Conservation (phyloP, 2,329 filamentous ascomycete genomes). For the Parascedosporium putredinis region DNA sequence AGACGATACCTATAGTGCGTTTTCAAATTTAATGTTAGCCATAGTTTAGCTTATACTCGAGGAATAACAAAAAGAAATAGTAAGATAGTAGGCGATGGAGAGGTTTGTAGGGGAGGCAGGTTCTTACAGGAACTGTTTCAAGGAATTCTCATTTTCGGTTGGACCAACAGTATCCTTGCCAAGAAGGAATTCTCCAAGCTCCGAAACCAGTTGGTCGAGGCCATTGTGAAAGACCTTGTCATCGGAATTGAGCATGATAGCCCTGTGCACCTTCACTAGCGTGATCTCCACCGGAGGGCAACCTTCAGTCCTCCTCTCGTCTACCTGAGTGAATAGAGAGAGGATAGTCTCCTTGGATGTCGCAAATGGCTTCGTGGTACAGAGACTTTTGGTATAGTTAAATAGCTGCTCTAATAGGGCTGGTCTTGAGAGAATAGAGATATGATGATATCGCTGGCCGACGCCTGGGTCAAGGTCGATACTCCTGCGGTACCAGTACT, state of each 20-base stretch:
- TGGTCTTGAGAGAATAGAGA: slow-evolving; percentile 67
- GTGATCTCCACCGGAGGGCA: slow-evolving; percentile 38
- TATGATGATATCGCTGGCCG: slow-evolving; percentile 76
- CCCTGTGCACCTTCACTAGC: slow-evolving; percentile 54
- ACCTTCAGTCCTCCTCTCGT: slow-evolving; percentile 25
- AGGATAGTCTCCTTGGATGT: slow-evolving; percentile 61
- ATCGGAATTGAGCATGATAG: slow-evolving; percentile 26
- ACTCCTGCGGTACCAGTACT: slow-evolving; percentile 76
- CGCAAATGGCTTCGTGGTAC: slow-evolving; percentile 50
- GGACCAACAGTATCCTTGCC: slow-evolving; percentile 23
- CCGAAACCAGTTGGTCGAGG: no score
- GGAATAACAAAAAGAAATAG: background rate
- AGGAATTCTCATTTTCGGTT: background rate
- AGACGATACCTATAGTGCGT: background rate
- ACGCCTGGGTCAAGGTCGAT: slow-evolving; percentile 65
- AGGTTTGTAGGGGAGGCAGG: background rate
- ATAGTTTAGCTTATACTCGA: background rate
- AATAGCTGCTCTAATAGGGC: slow-evolving; percentile 62
- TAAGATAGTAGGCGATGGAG: background rate
- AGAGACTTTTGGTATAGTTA: slow-evolving; percentile 62
- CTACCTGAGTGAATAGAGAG: slow-evolving; percentile 54
- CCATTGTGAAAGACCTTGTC: slow-evolving; percentile 37
- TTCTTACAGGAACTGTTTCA: background rate
- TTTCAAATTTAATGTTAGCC: no score
- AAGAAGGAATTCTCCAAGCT: background rate